These are phyloP conservation scores for Botryobasidium botryosum DNA, from an alignment of 768 basidiomycete genomes.

Conservation along the genomic window DNA sequence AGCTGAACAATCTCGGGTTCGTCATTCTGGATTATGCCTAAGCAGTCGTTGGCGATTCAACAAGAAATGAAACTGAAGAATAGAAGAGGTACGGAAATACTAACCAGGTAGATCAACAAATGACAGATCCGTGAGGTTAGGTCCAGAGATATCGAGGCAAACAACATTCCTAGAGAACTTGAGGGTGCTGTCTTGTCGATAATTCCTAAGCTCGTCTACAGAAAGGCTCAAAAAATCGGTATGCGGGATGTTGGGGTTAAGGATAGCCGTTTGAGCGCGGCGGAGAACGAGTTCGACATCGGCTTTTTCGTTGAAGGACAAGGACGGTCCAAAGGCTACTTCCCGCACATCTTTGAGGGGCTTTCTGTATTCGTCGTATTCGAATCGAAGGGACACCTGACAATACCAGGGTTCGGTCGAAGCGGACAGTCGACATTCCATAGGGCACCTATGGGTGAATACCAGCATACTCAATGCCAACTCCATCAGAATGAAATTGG, in stretches of 20 bases:
- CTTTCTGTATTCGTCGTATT: constrained; percentile 14
- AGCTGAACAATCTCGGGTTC: constrained; percentile 24
- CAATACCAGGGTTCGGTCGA: constrained; percentile 19
- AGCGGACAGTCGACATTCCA: constrained; percentile 21
- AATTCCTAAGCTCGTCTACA: constrained; percentile 5
- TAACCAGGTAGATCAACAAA: constrained; percentile 47
- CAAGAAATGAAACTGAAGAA: too few species aligned
- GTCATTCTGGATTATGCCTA: constrained; percentile 41
- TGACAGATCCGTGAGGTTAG: constrained; percentile 42
- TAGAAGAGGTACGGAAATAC: too few species aligned
- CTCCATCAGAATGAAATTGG: background rate
- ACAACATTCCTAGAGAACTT: constrained; percentile 40
- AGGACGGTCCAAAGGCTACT: constrained; percentile 9
- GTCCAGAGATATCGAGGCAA: constrained; percentile 40
- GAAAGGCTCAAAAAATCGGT: constrained; percentile 7
- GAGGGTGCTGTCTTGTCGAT: constrained; percentile 10
- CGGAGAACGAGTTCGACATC: constrained; percentile 12
- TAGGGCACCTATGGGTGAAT: constrained; percentile 24
- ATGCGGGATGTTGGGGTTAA: constrained; percentile 10
- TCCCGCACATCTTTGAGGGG: constrained; percentile 11
- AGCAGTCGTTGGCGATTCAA: too few species aligned
- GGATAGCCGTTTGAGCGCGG: constrained; percentile 14
- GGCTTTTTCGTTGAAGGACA: constrained; percentile 3
- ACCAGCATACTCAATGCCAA: background rate
- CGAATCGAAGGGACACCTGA: constrained; percentile 19